A percentile compares a stretch with the other conserved stretches of the same genome.
Conservation (phyloP, 139 green algal genomes). For the Marvania coccoides region DNA sequence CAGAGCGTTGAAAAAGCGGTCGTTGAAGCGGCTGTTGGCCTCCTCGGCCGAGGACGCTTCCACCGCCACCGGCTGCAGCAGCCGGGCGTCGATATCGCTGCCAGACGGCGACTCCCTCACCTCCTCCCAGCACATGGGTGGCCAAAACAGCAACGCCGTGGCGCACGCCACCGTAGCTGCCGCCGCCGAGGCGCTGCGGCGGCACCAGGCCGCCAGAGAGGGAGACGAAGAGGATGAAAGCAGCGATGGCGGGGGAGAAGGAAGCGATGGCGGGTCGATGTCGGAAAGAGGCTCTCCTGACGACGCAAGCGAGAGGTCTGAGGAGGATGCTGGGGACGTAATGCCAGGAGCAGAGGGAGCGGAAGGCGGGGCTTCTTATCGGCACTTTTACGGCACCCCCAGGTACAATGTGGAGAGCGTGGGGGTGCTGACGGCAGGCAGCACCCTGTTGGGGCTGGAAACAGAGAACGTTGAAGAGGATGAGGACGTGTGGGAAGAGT, state of each 20-base stretch:
- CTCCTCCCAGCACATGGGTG: not conserved
- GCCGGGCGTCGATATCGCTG: not conserved
- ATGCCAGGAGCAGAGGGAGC: not conserved
- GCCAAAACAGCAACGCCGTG: not conserved
- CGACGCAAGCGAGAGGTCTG: not conserved
- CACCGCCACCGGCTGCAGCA: not conserved
- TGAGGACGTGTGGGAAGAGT: slow-evolving; percentile 12
- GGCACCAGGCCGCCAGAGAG: not conserved
- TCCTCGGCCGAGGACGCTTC: not conserved
- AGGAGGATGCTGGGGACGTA: not conserved
- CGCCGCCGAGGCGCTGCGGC: not conserved
- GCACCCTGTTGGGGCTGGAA: not conserved
- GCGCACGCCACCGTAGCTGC: slow-evolving; percentile 9
- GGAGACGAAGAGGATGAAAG: not conserved
- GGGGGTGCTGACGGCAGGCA: not conserved
- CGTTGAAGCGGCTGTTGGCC: not conserved
- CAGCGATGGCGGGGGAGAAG: not conserved
- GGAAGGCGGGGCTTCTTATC: not conserved
- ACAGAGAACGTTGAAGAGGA: slow-evolving; percentile 9
- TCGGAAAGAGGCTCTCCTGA: no score
- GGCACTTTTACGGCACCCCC: no score
- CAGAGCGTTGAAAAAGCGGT: not conserved
- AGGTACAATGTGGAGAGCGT: no score
- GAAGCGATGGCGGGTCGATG: not conserved
- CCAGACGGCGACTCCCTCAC: no score